phyloP scores from a whole-genome alignment of 208 protist species.

The Angomonas deanei region DNA sequence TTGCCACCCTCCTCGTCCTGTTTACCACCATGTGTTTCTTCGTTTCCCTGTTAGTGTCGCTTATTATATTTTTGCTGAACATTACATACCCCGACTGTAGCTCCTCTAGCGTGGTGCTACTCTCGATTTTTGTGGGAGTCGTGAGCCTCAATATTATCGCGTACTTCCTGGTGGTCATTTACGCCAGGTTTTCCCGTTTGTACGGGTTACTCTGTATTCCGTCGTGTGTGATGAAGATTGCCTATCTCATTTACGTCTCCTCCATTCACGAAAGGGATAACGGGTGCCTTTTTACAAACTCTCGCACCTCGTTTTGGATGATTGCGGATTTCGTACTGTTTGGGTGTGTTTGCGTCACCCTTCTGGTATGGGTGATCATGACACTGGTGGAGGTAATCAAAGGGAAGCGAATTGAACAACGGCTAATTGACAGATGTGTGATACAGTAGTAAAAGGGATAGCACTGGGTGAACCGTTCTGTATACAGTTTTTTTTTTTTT shows the following conservation, averaged over 20 bases:
- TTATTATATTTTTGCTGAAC: constrained; percentile 40
- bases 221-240: constrained; percentile 30
- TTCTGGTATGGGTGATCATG: constrained; percentile 32
- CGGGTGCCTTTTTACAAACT: constrained; percentile 22
- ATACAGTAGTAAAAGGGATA: too few relatives aligned
- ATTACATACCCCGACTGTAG: constrained; percentile 4
- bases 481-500: neutral
- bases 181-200: constrained; percentile 21
- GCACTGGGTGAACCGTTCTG: neutral
- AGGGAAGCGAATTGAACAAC: neutral
- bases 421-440: neutral
- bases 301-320: constrained; percentile 18
- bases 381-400: neutral
- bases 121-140: constrained; percentile 31
- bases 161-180: constrained; percentile 22
- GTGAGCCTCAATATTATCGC: constrained; percentile 18
- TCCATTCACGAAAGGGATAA: neutral
- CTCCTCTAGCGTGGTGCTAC: constrained; percentile 16
- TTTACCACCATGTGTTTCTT: constrained; percentile 13
- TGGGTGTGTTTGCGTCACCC: constrained; percentile 27
- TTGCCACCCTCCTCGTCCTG: constrained; percentile 15
- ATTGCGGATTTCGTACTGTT: constrained; percentile 34
- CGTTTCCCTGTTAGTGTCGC: constrained; percentile 7
- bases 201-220: constrained; percentile 29
- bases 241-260: constrained; percentile 20